phyloP scores from a whole-genome alignment of 345 rosid genomes.

The Sonneratia caseolaris region DNA sequence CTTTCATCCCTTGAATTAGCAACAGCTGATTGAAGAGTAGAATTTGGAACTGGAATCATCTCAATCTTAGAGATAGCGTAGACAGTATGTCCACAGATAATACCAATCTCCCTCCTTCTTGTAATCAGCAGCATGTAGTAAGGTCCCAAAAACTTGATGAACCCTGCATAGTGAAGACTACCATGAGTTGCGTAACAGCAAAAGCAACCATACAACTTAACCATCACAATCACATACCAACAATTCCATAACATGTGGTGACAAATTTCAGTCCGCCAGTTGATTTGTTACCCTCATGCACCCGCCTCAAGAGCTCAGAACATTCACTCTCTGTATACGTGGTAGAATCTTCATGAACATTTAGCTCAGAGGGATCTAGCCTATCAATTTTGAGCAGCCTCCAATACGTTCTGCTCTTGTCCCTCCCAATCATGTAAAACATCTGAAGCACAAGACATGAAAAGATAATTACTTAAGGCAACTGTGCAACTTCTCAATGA shows the following conservation, averaged over 20 bases:
- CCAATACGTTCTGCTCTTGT: slow-evolving; percentile 56
- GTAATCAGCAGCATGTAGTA: slow-evolving; percentile 94
- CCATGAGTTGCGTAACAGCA: slow-evolving; percentile 1
- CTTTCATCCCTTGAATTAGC: slow-evolving; percentile 56
- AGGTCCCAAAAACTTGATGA: slow-evolving; percentile 88
- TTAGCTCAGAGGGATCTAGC: slow-evolving; percentile 61
- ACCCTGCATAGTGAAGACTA: slow-evolving; percentile 40
- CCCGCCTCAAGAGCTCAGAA: slow-evolving; percentile 66
- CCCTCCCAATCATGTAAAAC: slow-evolving; percentile 77
- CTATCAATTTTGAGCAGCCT: slow-evolving; percentile 77
- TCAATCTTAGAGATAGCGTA: slow-evolving; percentile 73
- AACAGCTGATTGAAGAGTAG: slow-evolving; percentile 30
- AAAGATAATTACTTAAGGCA: not conserved
- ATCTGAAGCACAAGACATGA: slow-evolving; percentile 29
- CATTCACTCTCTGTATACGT: slow-evolving; percentile 60
- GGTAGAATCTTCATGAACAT: slow-evolving; percentile 70
- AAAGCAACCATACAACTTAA: not conserved
- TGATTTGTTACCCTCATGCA: slow-evolving; percentile 82
- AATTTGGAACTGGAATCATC: slow-evolving; percentile 70
- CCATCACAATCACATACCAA: slow-evolving; percentile 46
- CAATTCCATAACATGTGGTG: slow-evolving; percentile 80
- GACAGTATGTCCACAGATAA: slow-evolving; percentile 74
- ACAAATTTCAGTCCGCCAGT: slow-evolving; percentile 91
- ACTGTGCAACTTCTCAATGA: not conserved
- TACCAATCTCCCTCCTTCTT: slow-evolving; percentile 76